phyloP scores from a whole-genome alignment of 495 filamentous ascomycete genomes.

The Aspergillus hancockii region DNA sequence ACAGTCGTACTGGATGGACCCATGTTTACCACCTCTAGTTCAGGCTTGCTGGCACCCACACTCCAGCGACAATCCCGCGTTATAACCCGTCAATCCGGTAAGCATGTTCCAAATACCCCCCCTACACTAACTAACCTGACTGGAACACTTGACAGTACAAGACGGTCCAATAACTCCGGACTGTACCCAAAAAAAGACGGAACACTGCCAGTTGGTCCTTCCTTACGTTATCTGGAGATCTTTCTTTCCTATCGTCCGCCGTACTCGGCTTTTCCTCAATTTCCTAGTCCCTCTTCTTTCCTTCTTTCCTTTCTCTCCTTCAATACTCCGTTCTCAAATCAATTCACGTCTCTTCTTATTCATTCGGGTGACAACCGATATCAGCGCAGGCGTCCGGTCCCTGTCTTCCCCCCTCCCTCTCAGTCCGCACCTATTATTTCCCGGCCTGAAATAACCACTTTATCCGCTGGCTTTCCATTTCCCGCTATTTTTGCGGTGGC shows the following conservation, averaged over 20 bases:
- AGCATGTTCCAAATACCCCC: background rate
- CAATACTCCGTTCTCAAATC: slow-evolving; percentile 3
- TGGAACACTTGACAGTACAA: background rate
- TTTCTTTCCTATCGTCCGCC: slow-evolving; percentile 20
- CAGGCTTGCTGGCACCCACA: background rate
- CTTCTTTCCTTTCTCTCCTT: slow-evolving; percentile 6
- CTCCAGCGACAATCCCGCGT: background rate
- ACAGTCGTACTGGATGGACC: background rate
- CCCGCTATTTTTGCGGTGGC: background rate
- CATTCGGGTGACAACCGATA: background rate
- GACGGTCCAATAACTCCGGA: background rate
- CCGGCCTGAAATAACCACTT: background rate
- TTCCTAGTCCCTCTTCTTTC: slow-evolving; percentile 8
- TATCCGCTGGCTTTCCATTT: background rate
- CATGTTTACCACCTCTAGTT: too few species aligned
- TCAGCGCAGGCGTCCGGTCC: background rate
- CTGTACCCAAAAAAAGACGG: background rate
- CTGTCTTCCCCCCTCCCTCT: background rate
- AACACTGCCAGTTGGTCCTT: slow-evolving; percentile 15
- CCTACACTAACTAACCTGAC: background rate
- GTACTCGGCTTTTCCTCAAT: slow-evolving; percentile 20
- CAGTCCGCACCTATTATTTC: background rate
- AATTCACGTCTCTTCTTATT: slow-evolving; percentile 7
- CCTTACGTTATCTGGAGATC: slow-evolving; percentile 28
- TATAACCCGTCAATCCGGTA: slow-evolving; percentile 3